phyloP scores from a whole-genome alignment of 768 basidiomycete genomes.

The Rhodotorula diobovata region DNA sequence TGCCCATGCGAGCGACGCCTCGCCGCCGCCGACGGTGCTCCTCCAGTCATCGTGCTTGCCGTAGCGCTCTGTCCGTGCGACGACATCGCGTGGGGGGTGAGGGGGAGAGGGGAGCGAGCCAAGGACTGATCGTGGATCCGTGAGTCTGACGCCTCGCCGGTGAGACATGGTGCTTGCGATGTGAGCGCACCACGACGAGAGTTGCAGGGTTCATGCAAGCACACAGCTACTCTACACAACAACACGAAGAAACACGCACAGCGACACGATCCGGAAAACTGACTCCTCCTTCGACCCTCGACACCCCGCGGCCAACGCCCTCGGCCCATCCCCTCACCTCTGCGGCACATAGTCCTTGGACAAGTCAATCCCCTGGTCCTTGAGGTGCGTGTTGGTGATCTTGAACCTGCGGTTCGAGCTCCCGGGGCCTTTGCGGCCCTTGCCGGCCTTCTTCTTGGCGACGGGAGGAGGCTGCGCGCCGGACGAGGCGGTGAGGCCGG shows the following conservation, averaged over 20 bases:
- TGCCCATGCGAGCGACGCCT: not conserved
- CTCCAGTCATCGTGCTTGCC: not conserved
- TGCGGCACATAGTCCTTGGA: conserved; percentile 59
- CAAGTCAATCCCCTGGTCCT: conserved; percentile 72
- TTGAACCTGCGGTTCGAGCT: conserved; percentile 65
- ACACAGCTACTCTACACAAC: too few species aligned
- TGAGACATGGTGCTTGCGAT: too few species aligned
- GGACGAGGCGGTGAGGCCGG: conserved; percentile 73
- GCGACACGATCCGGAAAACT: not conserved
- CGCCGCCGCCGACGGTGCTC: not conserved
- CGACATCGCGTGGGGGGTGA: not conserved
- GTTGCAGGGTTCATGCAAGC: too few species aligned
- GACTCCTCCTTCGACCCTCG: not conserved
- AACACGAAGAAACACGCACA: too few species aligned
- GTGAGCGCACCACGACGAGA: too few species aligned
- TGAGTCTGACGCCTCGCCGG: not conserved
- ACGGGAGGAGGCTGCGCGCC: conserved; percentile 49
- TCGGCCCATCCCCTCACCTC: not conserved
- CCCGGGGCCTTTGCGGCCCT: conserved; percentile 77
- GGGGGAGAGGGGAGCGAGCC: not conserved
- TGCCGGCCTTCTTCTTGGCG: conserved; percentile 58
- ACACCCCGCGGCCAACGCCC: too few species aligned
- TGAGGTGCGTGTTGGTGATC: conserved; percentile 84
- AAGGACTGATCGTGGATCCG: too few species aligned
- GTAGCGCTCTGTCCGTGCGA: not conserved